Conservation (phyloP, 352 stramenopile genomes). For the Albugo laibachii region DNA sequence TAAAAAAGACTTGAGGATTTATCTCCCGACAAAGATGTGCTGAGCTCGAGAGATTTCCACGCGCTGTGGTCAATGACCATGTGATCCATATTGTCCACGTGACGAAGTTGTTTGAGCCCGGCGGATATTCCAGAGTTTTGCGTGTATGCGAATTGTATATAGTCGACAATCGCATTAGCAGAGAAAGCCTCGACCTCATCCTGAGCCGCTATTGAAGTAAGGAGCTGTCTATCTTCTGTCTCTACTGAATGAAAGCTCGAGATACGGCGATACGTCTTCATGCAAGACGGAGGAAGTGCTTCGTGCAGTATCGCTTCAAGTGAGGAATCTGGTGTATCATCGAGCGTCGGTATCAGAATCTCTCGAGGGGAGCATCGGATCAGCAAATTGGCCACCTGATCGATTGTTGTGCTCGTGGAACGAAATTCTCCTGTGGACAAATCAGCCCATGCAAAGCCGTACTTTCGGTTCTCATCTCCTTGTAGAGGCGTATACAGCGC, state of each 20-base stretch:
- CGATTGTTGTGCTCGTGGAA: slow-evolving; percentile 25
- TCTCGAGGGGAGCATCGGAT: slow-evolving; percentile 44
- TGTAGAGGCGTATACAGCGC: slow-evolving; percentile 14
- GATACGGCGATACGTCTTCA: slow-evolving; percentile 24
- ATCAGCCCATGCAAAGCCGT: slow-evolving; percentile 51
- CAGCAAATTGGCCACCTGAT: slow-evolving; percentile 37
- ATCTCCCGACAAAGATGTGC: slow-evolving; percentile 21
- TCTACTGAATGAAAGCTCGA: background rate
- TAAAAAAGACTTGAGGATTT: slow-evolving; percentile 42
- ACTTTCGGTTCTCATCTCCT: slow-evolving; percentile 6
- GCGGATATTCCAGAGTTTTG: slow-evolving; percentile 3
- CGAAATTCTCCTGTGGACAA: slow-evolving; percentile 65
- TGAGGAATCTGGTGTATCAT: background rate
- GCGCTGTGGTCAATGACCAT: slow-evolving; percentile 68
- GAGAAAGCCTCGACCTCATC: slow-evolving; percentile 14
- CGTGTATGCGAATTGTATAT: slow-evolving; percentile 41
- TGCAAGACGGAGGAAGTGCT: slow-evolving; percentile 23
- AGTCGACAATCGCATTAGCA: slow-evolving; percentile 34
- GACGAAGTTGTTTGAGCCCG: slow-evolving; percentile 19
- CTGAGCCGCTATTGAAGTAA: background rate
- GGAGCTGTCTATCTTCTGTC: slow-evolving; percentile 14
- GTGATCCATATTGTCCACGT: slow-evolving; percentile 42
- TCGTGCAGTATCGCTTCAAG: slow-evolving; percentile 13
- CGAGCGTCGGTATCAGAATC: slow-evolving; percentile 24
- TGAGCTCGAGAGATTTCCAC: slow-evolving; percentile 47